Evolutionary conservation across 2,329 filamentous ascomycete species (phyloP).

Genomic region (Colletotrichum costaricense): DNA sequence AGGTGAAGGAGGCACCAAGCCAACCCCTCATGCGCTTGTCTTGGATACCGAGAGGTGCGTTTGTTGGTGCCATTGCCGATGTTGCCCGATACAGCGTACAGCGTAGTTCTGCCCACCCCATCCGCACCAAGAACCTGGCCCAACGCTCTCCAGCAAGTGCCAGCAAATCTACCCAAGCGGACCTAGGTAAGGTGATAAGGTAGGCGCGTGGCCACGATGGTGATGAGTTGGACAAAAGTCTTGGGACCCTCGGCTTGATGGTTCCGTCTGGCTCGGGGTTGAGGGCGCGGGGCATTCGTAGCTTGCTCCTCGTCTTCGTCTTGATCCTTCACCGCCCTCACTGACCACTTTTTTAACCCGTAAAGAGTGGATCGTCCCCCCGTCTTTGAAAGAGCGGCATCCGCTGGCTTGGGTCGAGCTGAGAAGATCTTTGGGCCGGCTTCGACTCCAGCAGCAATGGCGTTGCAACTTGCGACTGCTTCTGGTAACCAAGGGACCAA

Average conservation of each 20-base stretch:
- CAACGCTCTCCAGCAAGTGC: background rate
- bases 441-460: background rate
- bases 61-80: background rate
- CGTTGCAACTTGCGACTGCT: background rate
- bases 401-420: constrained; percentile 15
- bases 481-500: background rate
- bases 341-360: constrained; percentile 24
- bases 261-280: constrained; percentile 23
- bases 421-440: background rate
- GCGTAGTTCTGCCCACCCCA: background rate
- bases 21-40: background rate
- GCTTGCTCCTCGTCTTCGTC: background rate
- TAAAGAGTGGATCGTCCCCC: constrained; percentile 19
- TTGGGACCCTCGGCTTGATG: constrained; percentile 13
- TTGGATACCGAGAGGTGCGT: background rate
- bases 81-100: background rate
- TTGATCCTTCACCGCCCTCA: constrained; percentile 29
- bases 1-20: constrained; percentile 11
- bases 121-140: background rate
- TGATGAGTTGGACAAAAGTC: constrained; percentile 22
- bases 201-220: background rate
- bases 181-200: background rate
- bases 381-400: constrained; percentile 14
- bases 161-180: background rate
- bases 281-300: constrained; percentile 19